Conservation (phyloP, 768 basidiomycete species). For the Sporobolomyces phaffii region DNA sequence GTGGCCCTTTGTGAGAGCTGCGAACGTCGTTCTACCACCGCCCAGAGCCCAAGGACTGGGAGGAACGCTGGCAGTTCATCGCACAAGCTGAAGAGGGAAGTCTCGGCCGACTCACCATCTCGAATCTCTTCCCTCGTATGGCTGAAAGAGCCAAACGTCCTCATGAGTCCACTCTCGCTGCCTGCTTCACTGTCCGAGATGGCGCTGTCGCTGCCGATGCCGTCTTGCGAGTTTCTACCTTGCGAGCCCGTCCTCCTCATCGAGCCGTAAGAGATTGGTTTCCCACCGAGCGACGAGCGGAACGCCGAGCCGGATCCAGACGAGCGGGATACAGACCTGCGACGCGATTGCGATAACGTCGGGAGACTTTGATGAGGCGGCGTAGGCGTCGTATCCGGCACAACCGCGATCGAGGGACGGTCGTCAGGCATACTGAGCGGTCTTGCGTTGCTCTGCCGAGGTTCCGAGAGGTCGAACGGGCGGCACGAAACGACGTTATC, state of each 20-base stretch:
- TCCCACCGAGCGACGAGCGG: slow-evolving; percentile 24
- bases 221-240: background rate
- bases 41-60: no score
- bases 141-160: slow-evolving; percentile 31
- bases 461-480: no score
- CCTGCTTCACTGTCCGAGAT: slow-evolving; percentile 13
- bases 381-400: background rate
- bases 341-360: background rate
- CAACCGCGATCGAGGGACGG: background rate
- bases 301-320: background rate
- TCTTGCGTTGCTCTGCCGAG: no score
- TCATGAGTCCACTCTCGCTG: background rate
- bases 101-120: slow-evolving; percentile 21
- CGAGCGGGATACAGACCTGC: slow-evolving; percentile 7
- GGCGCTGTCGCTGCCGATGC: background rate
- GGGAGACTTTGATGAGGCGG: background rate
- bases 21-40: no score
- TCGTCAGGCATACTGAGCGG: background rate
- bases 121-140: slow-evolving; percentile 32
- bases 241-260: background rate
- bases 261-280: slow-evolving; percentile 10
- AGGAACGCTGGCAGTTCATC: no score
- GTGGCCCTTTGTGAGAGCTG: no score
- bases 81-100: no score
- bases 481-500: no score